Evolutionary conservation across 768 basidiomycete genomes (phyloP), one percentile per base, ranked within the genome.

Genomic region (Lactifluus volemus): DNA sequence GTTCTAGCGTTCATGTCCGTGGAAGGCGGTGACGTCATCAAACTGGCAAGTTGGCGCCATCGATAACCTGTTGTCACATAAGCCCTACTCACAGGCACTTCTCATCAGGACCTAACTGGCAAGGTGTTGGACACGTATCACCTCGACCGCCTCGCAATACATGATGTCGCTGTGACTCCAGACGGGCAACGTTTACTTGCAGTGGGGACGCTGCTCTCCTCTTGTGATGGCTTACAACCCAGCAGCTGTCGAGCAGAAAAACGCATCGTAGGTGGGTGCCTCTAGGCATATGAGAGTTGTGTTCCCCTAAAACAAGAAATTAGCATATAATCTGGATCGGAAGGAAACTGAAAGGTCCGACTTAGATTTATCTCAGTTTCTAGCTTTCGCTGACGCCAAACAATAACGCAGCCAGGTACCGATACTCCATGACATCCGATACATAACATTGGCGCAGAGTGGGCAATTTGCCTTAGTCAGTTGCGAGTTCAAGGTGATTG

Each of bases 211-310:
- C 71, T 89, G 38, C 73, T 84, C n/a, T 73, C 78, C 56, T 88
- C 87, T 5, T 79, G 80, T 1, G 78, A 76, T 52, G 84, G 85
- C 10, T 71, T 86, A 29, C 79, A 82, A 44, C 88, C 88, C 7
- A 86, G 81, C 69, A 88, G 82, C 72, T 87, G 85, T 19, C 75
- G 83, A 53, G 76, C 77, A 21, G 88, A 89, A 70, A 90, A 89
- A 65, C 82, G 85, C n/a, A 78, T 90, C 21, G 78, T 87, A 60
- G 85, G 88, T 87, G 67, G 32, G 81, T 68, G 38, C 15, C 15
- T 11, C 19, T 39, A 34, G 12, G 29, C 15, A 39, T 19, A 25
- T 45, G 17, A 2, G 8, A 6, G 34, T 59, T 42, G 14, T n/a
- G 19, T 25, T 45, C 32, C 34, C 30, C 21, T 47, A 42, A 59